Evolutionary conservation across 2,329 filamentous ascomycete species (phyloP), one percentile per base, ranked within the genome.

Genomic region (Fusarium kyushuense): DNA sequence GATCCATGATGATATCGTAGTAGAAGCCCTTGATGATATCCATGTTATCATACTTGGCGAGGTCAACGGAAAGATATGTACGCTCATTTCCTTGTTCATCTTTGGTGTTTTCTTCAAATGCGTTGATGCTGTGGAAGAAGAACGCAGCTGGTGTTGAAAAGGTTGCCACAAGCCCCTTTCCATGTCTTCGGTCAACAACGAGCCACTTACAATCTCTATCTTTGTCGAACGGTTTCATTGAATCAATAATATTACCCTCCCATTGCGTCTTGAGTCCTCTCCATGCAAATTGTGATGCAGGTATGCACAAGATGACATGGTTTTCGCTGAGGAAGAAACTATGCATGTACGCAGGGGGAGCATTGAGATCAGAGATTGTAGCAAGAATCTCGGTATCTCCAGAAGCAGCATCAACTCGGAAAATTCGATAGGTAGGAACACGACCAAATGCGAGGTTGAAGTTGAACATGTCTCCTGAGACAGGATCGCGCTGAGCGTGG

Each of bases 91-190:
- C 75, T 1, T 75, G 71, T 2, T 82, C 79, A 3, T 77, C 79
- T 30, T 79, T 76, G 0, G 73, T 62, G 1, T 72, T 67, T 65
- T 92, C 86, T 72, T 95, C 91, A 75, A 89, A 96, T 0, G 92
- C 87, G 70, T 96, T 96, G 74, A 93, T 82, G 0, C 87, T 87
- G 78, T 97, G 93, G 77, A 96, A 96, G 77, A 88, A 90, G 81
- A 94, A 96, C 46, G 89, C 89, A 0, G 91, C 85, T 0, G 87
- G 84, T 17, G 87, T 90, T 19, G 89, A 85, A 72, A 91, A 94
- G 3, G 84, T 86, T 10, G 87, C 90, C 0, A 96, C 84, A 0
- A 96, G 79, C 0, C 92, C 92, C 47, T 83, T 83, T 6, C 83
- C 85, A 4, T 82, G 78, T 5, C 75, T 82, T 2, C 92, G 87